Base-by-base conservation (phyloP, 2,329 filamentous ascomycete species). In the Hypoxylon sp. region DNA sequence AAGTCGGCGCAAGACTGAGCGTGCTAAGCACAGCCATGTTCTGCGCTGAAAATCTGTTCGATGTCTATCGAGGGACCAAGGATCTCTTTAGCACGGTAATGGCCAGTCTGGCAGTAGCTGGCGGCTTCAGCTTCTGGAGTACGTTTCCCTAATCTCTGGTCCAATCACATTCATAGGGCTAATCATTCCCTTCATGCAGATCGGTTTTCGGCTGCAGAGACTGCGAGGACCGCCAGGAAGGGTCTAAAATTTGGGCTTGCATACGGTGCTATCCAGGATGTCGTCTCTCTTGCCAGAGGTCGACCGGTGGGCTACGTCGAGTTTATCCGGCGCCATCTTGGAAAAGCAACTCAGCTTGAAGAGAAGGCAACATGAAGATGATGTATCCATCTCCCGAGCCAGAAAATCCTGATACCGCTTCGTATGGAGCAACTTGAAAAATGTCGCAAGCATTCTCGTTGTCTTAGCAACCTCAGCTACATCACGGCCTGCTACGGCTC, bases 91-190 rank as follows among this genome's bases (percentile, higher is more conserved):
- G 91, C 69, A 97, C 92, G 0, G 87, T 93, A 4, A 84, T 94
- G 61, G 93, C 96, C 24, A 94, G 92, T 48, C 81, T 97, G 77
- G 91, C 91, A 0, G 90, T 96, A 33, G 93, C 94, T 0, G 95
- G 95, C 1, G 84, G 89, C 7, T 97, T 97, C 83, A 97, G 93
- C 76, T 81, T 93, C 62, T 91, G 92, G 87, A 92, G 93, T 94
- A 84, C 76, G 90, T 83, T 49, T 45, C 26, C 24, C 22, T 24
- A 40, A 52, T 44, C 16, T 54, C 33, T 20, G 11, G 42, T 18
- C 33, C 45, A 22, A 14, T 22, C n/a, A 49, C 6, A 8, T 33
- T 51, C 40, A 11, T 12, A 32, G 18, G 11, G 40, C 46, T 56
- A 40, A 61, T 65, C 55, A 22, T 40, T 16, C 26, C 16, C 38